phyloP scores from a whole-genome alignment of 257 asterid species.

The Thymus quinquecostatus region DNA sequence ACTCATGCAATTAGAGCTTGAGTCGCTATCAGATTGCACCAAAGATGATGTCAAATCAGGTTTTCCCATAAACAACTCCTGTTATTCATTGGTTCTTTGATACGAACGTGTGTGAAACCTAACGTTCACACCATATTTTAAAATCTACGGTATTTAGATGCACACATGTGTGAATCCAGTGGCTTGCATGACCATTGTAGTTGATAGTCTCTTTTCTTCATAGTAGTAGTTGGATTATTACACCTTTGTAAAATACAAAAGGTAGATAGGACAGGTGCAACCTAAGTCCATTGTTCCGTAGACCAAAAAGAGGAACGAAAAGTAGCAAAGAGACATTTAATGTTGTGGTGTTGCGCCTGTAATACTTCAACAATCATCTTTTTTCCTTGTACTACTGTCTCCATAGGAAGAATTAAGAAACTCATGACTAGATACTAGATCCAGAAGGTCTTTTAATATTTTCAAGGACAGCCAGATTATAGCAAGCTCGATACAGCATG shows the following conservation, averaged over 20 bases:
- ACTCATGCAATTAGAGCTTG: slow-evolving; percentile 14
- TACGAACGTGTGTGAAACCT: slow-evolving; percentile 30
- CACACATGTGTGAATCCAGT: slow-evolving; percentile 31
- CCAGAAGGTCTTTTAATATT: neutral
- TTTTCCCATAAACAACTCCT: slow-evolving; percentile 20
- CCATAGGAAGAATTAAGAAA: neutral
- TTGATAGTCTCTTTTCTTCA: slow-evolving; percentile 15
- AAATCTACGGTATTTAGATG: slow-evolving; percentile 18
- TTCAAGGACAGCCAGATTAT: slow-evolving; percentile 15
- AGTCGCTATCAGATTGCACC: slow-evolving; percentile 34
- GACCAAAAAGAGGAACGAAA: slow-evolving; percentile 18
- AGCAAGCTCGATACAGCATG: slow-evolving; percentile 14
- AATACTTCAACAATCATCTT: slow-evolving; percentile 3
- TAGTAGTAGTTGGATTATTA: slow-evolving; percentile 34
- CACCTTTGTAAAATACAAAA: slow-evolving; percentile 41
- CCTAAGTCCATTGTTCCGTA: slow-evolving; percentile 28
- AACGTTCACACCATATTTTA: slow-evolving; percentile 29
- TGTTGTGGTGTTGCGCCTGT: neutral
- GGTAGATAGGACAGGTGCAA: slow-evolving; percentile 26
- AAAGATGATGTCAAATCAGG: slow-evolving; percentile 31
- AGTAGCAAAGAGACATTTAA: slow-evolving; percentile 10
- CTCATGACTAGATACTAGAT: slow-evolving; percentile 8
- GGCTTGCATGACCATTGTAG: slow-evolving; percentile 26
- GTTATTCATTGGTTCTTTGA: slow-evolving; percentile 13
- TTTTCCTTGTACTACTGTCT: slow-evolving; percentile 11